Percentiles rank a stretch among this genome's conserved stretches.
phyloP scores from a whole-genome alignment of 2,329 filamentous ascomycete genomes.

The Botrytis aclada region DNA sequence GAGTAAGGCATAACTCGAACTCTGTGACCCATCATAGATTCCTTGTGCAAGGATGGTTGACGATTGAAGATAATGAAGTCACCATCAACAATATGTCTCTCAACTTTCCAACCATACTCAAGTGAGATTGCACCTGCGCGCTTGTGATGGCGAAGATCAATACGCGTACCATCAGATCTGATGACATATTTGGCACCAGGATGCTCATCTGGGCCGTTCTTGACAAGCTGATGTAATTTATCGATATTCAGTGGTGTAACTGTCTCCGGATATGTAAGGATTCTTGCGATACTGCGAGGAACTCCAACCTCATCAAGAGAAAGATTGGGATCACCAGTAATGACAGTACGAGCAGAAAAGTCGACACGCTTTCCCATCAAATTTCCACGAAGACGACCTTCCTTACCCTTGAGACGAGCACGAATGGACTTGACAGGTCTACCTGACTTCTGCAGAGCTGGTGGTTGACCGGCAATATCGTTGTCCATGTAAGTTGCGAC shows the following conservation, averaged over 20 bases:
- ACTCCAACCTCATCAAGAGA: conserved; percentile 97
- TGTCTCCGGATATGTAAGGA: conserved; percentile 92
- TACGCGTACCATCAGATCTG: conserved; percentile 85
- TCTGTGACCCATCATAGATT: conserved; percentile 99
- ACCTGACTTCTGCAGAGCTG: conserved; percentile 94
- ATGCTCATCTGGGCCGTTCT: conserved; percentile 91
- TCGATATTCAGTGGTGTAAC: conserved; percentile 98
- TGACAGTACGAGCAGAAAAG: conserved; percentile 98
- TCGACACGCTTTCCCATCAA: conserved; percentile 99
- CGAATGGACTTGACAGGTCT: conserved; percentile 95
- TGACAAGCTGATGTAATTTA: conserved; percentile 82
- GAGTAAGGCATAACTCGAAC: conserved; percentile 99
- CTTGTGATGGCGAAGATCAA: conserved; percentile 92
- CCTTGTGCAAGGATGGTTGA: conserved; percentile 97
- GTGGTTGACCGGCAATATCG: conserved; percentile 92
- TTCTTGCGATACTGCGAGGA: conserved; percentile 86
- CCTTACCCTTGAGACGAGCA: conserved; percentile 96
- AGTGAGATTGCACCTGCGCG: conserved; percentile 77
- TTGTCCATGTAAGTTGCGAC: conserved; percentile 99
- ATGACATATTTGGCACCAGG: conserved; percentile 97
- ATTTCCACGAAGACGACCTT: conserved; percentile 95
- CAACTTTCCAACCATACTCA: conserved; percentile 97
- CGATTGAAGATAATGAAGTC: conserved; percentile 99
- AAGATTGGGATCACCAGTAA: conserved; percentile 96
- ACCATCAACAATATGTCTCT: conserved; percentile 91